These are phyloP conservation scores for Nicotiana noctiflora DNA, from an alignment of 257 asterid genomes.

Conservation along the genomic window DNA sequence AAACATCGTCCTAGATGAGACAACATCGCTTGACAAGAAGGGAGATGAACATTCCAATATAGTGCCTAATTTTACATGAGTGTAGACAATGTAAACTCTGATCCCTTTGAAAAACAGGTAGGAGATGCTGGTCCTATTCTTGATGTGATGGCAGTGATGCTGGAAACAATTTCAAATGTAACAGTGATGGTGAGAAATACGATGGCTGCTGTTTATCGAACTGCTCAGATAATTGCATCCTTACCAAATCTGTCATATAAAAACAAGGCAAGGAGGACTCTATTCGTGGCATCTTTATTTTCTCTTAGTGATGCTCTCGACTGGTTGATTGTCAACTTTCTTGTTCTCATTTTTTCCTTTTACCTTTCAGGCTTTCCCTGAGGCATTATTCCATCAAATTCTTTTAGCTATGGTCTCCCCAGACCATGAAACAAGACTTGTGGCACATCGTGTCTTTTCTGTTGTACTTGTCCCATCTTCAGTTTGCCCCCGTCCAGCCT, in stretches of 20 bases:
- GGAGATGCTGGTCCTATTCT: slow-evolving; percentile 81
- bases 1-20: background rate
- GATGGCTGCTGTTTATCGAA: slow-evolving; percentile 53
- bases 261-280: slow-evolving; percentile 46
- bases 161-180: slow-evolving; percentile 60
- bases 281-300: slow-evolving; percentile 13
- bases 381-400: slow-evolving; percentile 68
- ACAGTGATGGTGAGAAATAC: slow-evolving; percentile 68
- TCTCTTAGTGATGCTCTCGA: slow-evolving; percentile 5
- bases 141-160: slow-evolving; percentile 77
- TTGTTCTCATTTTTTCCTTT: slow-evolving; percentile 6
- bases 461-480: slow-evolving; percentile 75
- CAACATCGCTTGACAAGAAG: background rate
- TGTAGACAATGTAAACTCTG: slow-evolving; percentile 14
- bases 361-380: slow-evolving; percentile 59
- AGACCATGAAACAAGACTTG: slow-evolving; percentile 67
- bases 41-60: background rate
- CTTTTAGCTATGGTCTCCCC: slow-evolving; percentile 63
- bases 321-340: slow-evolving; percentile 9
- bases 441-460: slow-evolving; percentile 68
- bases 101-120: slow-evolving; percentile 34
- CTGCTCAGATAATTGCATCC: slow-evolving; percentile 60
- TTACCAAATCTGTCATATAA: slow-evolving; percentile 47
- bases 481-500: slow-evolving; percentile 44
- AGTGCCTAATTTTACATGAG: slow-evolving; percentile 10